Percentiles rank a stretch among this genome's conserved stretches.
phyloP scores from a whole-genome alignment of 257 asterid species.

The Nicotiana tabacum region DNA sequence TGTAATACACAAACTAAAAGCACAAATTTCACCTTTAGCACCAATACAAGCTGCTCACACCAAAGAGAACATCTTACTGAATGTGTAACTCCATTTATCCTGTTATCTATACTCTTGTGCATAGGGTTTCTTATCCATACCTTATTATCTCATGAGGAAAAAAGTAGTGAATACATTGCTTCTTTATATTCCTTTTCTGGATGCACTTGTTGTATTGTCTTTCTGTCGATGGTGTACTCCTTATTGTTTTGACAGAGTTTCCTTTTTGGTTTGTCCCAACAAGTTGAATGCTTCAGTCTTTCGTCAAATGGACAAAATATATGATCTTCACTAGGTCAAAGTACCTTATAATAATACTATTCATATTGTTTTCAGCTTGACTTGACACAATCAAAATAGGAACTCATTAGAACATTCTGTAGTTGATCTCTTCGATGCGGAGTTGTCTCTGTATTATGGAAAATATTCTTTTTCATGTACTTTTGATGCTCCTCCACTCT shows the following conservation, averaged over 20 bases:
- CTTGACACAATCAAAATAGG: not conserved
- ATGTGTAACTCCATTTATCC: not conserved
- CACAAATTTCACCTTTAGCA: not conserved
- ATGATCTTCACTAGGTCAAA: not conserved
- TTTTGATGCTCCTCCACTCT: not conserved
- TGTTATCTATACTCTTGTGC: not conserved
- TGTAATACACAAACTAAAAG: not conserved
- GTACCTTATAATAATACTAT: not conserved
- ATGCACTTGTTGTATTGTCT: not conserved
- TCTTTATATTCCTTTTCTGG: not conserved
- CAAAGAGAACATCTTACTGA: not conserved
- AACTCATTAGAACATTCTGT: not conserved
- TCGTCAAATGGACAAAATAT: not conserved
- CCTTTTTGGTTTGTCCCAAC: not conserved
- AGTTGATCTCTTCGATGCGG: not conserved
- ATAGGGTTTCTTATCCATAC: not conserved
- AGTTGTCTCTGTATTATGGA: not conserved
- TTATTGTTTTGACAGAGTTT: not conserved
- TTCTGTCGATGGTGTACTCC: not conserved
- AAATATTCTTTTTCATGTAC: not conserved
- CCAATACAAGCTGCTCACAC: not conserved
- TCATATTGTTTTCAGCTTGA: not conserved
- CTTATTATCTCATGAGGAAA: not conserved
- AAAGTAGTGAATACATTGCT: not conserved
- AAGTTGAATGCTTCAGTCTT: not conserved